phyloP scores from a whole-genome alignment of 2,329 filamentous ascomycete species.

The Calonectria crousiana region DNA sequence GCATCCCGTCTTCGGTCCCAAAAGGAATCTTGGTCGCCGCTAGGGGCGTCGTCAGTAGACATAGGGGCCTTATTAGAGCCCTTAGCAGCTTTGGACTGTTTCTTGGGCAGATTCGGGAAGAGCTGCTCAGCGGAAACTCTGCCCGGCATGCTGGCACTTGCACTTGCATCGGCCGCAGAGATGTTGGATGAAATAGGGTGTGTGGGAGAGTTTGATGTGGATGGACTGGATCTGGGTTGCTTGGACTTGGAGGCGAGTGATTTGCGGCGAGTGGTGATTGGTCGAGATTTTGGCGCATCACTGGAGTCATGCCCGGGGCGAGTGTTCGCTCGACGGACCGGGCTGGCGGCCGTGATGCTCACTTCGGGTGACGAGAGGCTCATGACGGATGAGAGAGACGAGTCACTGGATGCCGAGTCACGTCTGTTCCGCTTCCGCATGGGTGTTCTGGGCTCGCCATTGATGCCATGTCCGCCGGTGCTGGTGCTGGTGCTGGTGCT shows the following conservation, averaged over 20 bases:
- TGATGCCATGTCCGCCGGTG: constrained; percentile 22
- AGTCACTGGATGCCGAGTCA: constrained; percentile 56
- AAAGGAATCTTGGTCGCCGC: constrained; percentile 48
- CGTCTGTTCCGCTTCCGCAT: constrained; percentile 51
- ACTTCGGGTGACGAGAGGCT: constrained; percentile 55
- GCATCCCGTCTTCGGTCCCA: constrained; percentile 54
- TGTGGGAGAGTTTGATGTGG: constrained; percentile 52
- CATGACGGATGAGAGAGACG: constrained; percentile 56
- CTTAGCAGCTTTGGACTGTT: constrained; percentile 44
- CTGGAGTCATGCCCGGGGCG: constrained; percentile 46
- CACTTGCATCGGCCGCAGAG: constrained; percentile 36
- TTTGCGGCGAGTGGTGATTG: constrained; percentile 56
- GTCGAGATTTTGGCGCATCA: constrained; percentile 54
- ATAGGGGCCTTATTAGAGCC: constrained; percentile 44
- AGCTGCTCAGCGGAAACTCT: constrained; percentile 50
- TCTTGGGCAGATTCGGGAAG: constrained; percentile 48
- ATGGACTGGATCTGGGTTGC: constrained; percentile 52
- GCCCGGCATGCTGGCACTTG: constrained; percentile 55
- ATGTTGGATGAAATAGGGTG: constrained; percentile 37
- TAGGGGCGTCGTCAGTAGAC: constrained; percentile 46
- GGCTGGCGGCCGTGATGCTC: constrained; percentile 45
- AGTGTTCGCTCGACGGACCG: constrained; percentile 43
- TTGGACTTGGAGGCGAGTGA: constrained; percentile 52
- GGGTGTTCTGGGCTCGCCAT: constrained; percentile 49
- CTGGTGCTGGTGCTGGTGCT: constrained; percentile 10